These are phyloP conservation scores for Penicillium pancosmium DNA, from an alignment of 495 filamentous ascomycete species.

Conservation along the genomic window DNA sequence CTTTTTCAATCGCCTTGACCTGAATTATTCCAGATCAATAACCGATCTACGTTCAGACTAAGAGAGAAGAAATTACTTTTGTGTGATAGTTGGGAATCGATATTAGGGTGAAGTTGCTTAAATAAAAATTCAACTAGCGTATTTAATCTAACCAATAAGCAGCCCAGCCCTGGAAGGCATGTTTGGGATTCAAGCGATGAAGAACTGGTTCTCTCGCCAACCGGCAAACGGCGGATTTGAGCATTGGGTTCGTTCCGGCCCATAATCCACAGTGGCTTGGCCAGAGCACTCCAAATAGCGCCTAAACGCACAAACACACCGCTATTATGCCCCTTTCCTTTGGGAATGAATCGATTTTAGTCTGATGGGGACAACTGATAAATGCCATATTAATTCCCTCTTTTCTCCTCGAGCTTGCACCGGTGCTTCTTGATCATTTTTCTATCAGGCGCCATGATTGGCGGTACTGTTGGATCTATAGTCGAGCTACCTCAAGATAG, in stretches of 20 bases:
- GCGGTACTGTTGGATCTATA: conserved; percentile 23
- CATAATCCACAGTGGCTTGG: conserved; percentile 20
- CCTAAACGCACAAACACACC: conserved; percentile 18
- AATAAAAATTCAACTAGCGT: not conserved
- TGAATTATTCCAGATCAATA: no score
- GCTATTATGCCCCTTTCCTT: conserved; percentile 13
- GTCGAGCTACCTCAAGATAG: conserved; percentile 29
- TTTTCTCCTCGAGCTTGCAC: not conserved
- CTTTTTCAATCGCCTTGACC: no score
- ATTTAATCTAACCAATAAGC: not conserved
- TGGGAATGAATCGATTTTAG: not conserved
- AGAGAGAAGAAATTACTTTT: no score
- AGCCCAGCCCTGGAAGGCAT: not conserved
- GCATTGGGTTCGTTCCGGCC: conserved; percentile 18
- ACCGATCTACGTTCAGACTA: no score
- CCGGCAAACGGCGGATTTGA: conserved; percentile 1
- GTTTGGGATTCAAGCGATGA: not conserved
- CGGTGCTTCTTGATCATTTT: conserved; percentile 1
- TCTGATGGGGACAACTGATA: not conserved
- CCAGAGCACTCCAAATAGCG: conserved; percentile 9
- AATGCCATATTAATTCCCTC: not conserved
- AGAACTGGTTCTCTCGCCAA: not conserved
- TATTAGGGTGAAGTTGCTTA: not conserved
- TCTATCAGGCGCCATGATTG: not conserved
- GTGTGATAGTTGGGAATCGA: no score